These are phyloP conservation scores for Oryza coarctata DNA, from an alignment of 176 grass and related monocot species.

Conservation along the genomic window DNA sequence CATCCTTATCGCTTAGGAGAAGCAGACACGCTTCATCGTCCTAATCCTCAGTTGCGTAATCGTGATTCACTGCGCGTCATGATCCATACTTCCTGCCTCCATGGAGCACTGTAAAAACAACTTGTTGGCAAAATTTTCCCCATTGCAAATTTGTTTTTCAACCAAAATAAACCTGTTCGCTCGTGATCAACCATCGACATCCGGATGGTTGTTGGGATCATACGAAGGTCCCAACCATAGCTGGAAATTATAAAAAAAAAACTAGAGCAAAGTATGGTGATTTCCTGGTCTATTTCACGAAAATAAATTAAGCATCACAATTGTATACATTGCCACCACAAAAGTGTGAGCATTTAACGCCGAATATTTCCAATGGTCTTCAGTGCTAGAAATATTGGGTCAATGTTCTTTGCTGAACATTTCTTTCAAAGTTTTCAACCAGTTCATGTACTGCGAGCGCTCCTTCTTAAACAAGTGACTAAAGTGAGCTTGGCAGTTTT, in stretches of 20 bases:
- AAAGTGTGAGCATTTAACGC: neutral
- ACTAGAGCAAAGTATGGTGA: neutral
- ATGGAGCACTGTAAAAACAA: neutral
- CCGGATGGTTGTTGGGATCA: neutral
- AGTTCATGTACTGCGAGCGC: slow-evolving; percentile 55
- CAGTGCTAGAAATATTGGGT: neutral
- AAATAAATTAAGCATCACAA: neutral
- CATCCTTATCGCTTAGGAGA: neutral
- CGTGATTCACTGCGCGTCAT: neutral
- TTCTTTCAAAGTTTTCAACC: slow-evolving; percentile 51
- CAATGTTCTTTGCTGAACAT: slow-evolving; percentile 32
- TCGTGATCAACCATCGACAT: neutral
- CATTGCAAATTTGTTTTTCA: neutral
- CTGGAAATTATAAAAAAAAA: neutral
- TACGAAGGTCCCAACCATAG: neutral
- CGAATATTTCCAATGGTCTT: neutral
- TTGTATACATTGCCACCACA: neutral
- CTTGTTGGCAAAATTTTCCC: neutral
- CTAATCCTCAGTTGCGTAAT: neutral
- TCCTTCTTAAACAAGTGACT: slow-evolving; percentile 62
- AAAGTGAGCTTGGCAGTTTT: slow-evolving; percentile 43
- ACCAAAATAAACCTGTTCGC: neutral
- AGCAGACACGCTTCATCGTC: neutral
- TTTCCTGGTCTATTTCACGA: neutral
- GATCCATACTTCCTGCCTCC: neutral